phyloP scores from a whole-genome alignment of 2,329 filamentous ascomycete species.

The Ambrosiella beaveri region DNA sequence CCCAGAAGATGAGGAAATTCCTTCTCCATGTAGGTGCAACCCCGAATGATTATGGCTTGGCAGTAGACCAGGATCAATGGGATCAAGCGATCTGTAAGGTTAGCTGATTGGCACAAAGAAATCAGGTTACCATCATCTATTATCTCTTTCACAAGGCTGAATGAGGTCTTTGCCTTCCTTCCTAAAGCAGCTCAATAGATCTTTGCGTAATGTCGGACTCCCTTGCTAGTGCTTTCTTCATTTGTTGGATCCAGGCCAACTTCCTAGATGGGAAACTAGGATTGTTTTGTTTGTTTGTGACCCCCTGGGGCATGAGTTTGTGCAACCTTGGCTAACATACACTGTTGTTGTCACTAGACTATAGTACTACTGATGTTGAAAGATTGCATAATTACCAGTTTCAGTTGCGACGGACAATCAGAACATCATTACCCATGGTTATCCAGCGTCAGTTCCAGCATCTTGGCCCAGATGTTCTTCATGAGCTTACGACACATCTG shows the following conservation, averaged over 20 bases:
- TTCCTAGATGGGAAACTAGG: background rate
- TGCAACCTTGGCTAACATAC: background rate
- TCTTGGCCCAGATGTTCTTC: background rate
- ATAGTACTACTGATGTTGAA: slow-evolving; percentile 5
- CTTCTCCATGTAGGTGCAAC: slow-evolving; percentile 8
- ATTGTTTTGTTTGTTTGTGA: background rate
- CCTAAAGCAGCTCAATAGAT: background rate
- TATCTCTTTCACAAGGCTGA: background rate
- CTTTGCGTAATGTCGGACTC: background rate
- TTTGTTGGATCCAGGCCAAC: background rate
- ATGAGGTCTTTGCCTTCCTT: background rate
- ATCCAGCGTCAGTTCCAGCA: background rate
- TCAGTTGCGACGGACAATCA: slow-evolving; percentile 1
- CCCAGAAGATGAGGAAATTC: slow-evolving; percentile 6
- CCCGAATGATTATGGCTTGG: background rate
- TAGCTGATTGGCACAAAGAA: background rate
- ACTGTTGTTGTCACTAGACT: background rate
- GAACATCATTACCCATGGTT: background rate
- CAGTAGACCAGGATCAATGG: background rate
- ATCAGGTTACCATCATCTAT: background rate
- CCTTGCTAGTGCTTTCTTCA: background rate
- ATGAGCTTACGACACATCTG: background rate
- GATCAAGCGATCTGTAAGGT: background rate
- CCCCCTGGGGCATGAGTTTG: background rate
- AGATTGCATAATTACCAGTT: slow-evolving; percentile 7